phyloP scores from a whole-genome alignment of 2,329 filamentous ascomycete genomes.

The Aureobasidium leucospermi region DNA sequence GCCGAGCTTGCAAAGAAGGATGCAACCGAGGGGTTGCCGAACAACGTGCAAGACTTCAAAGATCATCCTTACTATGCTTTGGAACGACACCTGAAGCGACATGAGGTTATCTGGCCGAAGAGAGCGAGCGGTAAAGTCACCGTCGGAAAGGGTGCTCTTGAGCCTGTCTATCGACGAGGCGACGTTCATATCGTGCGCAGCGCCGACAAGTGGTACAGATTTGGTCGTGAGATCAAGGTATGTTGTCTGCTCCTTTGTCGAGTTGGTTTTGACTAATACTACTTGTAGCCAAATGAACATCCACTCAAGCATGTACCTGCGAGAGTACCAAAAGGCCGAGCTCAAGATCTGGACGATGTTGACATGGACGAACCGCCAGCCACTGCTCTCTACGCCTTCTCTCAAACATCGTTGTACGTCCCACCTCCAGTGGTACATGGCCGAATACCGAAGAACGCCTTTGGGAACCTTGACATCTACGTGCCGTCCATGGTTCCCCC shows the following conservation, averaged over 20 bases:
- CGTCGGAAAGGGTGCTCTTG: conserved; percentile 53
- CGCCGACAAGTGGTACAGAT: conserved; percentile 82
- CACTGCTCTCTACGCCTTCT: conserved; percentile 53
- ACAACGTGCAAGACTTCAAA: conserved; percentile 35
- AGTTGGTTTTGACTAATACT: not conserved
- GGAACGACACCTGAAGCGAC: conserved; percentile 72
- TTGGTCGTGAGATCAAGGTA: conserved; percentile 70
- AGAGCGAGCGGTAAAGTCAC: conserved; percentile 70
- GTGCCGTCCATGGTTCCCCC: conserved; percentile 56
- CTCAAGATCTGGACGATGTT: conserved; percentile 28
- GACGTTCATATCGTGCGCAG: conserved; percentile 75
- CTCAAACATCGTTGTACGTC: conserved; percentile 62
- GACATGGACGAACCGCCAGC: conserved; percentile 42
- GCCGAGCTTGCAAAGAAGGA: conserved; percentile 65
- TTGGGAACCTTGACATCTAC: conserved; percentile 57
- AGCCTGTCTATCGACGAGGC: conserved; percentile 72
- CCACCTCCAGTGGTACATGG: conserved; percentile 71
- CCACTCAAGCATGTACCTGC: conserved; percentile 62
- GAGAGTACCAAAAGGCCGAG: conserved; percentile 18
- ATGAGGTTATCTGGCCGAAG: conserved; percentile 72
- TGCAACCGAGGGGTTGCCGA: conserved; percentile 57
- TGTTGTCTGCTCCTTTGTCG: not conserved
- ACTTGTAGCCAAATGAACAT: conserved; percentile 52
- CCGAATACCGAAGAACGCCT: conserved; percentile 56
- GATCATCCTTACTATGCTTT: conserved; percentile 52